phyloP scores from a whole-genome alignment of 257 asterid species.

The Nicotiana noctiflora region DNA sequence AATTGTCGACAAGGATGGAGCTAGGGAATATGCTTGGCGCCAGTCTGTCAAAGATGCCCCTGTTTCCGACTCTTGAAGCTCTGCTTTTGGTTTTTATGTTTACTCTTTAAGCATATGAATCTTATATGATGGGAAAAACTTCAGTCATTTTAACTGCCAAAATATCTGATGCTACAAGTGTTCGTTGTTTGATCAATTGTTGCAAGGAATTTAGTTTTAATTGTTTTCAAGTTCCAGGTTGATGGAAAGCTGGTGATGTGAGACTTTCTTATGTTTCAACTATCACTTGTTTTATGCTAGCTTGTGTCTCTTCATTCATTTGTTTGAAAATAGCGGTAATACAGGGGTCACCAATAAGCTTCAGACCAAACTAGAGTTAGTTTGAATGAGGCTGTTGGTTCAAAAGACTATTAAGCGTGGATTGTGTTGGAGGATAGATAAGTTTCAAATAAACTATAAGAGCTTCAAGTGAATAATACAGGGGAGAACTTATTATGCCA shows the following conservation, averaged over 20 bases:
- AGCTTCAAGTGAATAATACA: not conserved
- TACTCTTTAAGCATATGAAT: not conserved
- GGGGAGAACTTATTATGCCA: not conserved
- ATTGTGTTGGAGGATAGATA: not conserved
- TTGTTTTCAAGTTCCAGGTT: not conserved
- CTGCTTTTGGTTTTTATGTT: not conserved
- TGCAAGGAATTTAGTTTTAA: not conserved
- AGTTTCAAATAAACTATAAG: not conserved
- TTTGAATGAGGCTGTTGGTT: not conserved
- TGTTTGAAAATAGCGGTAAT: not conserved
- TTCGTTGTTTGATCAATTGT: not conserved
- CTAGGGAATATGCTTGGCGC: slow-evolving; percentile 78
- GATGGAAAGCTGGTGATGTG: not conserved
- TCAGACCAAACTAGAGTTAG: not conserved
- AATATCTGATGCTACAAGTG: not conserved
- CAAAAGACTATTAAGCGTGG: not conserved
- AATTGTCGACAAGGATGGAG: slow-evolving; percentile 88
- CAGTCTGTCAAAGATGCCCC: slow-evolving; percentile 54
- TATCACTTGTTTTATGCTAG: not conserved
- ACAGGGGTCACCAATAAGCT: not conserved
- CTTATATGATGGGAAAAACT: not conserved
- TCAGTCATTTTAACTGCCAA: not conserved
- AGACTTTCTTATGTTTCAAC: not conserved
- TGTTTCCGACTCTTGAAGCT: slow-evolving; percentile 30
- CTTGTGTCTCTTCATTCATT: not conserved